These are phyloP conservation scores for Buxus sempervirens DNA, from an alignment of 164 flowering plant genomes.

Conservation along the genomic window DNA sequence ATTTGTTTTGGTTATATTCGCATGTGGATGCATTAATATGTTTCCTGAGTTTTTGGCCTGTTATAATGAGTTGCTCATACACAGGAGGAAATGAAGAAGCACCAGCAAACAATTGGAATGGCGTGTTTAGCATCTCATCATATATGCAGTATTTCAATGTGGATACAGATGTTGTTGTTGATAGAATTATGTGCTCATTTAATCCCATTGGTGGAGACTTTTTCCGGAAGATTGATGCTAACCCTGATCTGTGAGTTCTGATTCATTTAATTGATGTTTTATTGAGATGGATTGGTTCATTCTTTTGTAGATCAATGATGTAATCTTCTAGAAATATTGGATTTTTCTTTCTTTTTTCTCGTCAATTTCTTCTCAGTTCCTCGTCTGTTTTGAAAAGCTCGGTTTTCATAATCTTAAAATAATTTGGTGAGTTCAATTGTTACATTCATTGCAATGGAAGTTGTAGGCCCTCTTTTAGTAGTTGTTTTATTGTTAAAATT, in stretches of 20 bases:
- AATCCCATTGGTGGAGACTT: conserved; percentile 72
- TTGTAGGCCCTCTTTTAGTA: too few relatives aligned
- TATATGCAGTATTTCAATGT: conserved; percentile 90
- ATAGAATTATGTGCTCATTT: conserved; percentile 72
- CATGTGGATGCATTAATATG: too few relatives aligned
- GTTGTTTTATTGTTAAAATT: too few relatives aligned
- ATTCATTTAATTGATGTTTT: background rate
- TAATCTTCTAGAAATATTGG: too few relatives aligned
- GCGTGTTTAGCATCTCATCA: conserved; percentile 71
- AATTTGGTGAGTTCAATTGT: too few relatives aligned
- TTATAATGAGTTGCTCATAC: conserved; percentile 8
- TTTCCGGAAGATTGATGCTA: conserved; percentile 81
- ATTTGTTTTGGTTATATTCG: background rate
- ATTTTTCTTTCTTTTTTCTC: too few relatives aligned
- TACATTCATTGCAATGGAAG: too few relatives aligned
- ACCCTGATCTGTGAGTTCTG: conserved; percentile 89
- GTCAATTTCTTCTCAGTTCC: too few relatives aligned
- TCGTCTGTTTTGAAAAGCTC: too few relatives aligned
- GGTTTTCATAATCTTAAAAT: too few relatives aligned
- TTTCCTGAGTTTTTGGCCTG: background rate
- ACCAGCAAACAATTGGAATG: conserved; percentile 65
- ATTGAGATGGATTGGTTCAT: background rate
- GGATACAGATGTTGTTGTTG: conserved; percentile 82
- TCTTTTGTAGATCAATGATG: too few relatives aligned
- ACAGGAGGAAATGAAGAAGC: conserved; percentile 71